Evolutionary conservation across 108 stramenopile genomes (phyloP).

Genomic region (Schizochytrium sp.): DNA sequence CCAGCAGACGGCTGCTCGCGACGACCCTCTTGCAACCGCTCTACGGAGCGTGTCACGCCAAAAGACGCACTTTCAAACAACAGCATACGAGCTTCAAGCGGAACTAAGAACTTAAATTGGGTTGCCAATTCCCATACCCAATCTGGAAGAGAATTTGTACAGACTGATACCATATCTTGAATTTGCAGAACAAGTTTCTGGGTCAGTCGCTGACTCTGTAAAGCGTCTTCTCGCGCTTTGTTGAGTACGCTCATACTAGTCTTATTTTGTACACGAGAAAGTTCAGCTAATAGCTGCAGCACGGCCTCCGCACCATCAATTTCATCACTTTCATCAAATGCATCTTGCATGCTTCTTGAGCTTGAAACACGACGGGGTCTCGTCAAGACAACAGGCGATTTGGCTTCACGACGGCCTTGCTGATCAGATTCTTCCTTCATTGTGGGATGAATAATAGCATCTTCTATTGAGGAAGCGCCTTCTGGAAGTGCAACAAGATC

Average conservation of each 20-base stretch:
- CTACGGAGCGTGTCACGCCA: constrained; percentile 27
- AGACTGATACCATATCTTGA: constrained; percentile 38
- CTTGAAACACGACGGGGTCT: not conserved
- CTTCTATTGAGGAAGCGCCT: not conserved
- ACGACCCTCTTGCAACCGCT: constrained; percentile 7
- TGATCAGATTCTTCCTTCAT: not conserved
- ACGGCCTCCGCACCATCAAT: constrained; percentile 18
- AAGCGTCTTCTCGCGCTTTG: not conserved
- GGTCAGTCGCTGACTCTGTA: constrained; percentile 21
- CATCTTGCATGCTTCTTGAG: constrained; percentile 38
- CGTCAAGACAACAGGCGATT: not conserved
- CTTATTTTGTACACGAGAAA: not conserved
- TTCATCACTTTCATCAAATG: constrained; percentile 1
- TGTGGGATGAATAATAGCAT: not conserved
- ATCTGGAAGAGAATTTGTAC: constrained; percentile 30
- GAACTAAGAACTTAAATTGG: constrained; percentile 31
- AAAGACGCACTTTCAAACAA: constrained; percentile 39
- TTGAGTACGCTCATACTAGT: not conserved
- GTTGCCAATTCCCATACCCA: constrained; percentile 41
- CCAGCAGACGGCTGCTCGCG: constrained; percentile 28
- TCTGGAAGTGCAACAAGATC: not conserved
- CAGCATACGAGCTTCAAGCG: constrained; percentile 50
- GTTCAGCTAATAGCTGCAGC: constrained; percentile 2
- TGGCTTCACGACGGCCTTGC: not conserved
- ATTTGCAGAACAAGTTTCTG: constrained; percentile 47